These are phyloP conservation scores for Berkeleyomyces basicola DNA, from an alignment of 2,329 filamentous ascomycete species.

Conservation along the genomic window DNA sequence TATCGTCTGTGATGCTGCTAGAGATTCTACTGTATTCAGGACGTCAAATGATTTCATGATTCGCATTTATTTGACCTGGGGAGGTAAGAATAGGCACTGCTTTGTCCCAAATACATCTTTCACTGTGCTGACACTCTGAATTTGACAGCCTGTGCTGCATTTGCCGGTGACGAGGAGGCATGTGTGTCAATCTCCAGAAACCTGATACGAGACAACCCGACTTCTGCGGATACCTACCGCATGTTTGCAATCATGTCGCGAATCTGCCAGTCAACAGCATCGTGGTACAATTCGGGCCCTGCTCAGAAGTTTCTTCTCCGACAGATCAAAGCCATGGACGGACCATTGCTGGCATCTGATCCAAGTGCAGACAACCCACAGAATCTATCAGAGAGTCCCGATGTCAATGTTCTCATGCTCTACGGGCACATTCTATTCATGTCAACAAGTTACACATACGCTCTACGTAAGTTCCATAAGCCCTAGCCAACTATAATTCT, in stretches of 20 bases:
- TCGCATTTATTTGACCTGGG: constrained; percentile 61
- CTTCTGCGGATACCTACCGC: constrained; percentile 66
- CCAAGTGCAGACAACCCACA: constrained; percentile 15
- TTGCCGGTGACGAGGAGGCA: constrained; percentile 62
- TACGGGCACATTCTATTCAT: constrained; percentile 83
- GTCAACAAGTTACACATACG: constrained; percentile 66
- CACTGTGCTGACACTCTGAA: not conserved
- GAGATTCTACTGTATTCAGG: constrained; percentile 69
- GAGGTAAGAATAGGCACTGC: constrained; percentile 32
- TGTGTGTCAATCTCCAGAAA: constrained; percentile 59
- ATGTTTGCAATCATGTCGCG: constrained; percentile 67
- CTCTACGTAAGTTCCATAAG: constrained; percentile 44
- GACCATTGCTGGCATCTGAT: constrained; percentile 23
- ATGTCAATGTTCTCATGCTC: constrained; percentile 67
- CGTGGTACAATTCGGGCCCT: constrained; percentile 64
- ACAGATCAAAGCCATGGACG: constrained; percentile 81
- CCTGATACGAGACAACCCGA: constrained; percentile 69
- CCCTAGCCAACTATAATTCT: constrained; percentile 2
- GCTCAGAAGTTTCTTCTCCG: constrained; percentile 83
- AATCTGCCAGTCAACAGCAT: constrained; percentile 53
- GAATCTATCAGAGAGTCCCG: constrained; percentile 31
- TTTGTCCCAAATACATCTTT: not conserved
- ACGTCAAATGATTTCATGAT: constrained; percentile 51
- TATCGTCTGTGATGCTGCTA: constrained; percentile 59
- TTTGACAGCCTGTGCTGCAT: constrained; percentile 56